A percentile compares a stretch with the other conserved stretches of the same genome.
Evolutionary conservation across 2,329 filamentous ascomycete species (phyloP).

Genomic region (Dendrostoma leiphaemia): DNA sequence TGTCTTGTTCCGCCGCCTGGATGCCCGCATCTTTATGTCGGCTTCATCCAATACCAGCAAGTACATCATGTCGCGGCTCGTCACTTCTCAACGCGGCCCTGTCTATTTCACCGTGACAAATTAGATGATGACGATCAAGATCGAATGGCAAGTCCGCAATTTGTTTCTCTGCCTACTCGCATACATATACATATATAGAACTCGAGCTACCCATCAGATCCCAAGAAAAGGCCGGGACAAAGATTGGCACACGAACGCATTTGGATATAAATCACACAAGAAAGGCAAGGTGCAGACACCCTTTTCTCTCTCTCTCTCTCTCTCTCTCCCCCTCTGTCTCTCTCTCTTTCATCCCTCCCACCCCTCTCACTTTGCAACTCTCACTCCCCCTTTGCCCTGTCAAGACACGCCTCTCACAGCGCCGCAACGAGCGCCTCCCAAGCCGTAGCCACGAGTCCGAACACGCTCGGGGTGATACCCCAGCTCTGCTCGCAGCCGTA

Average conservation of each 20-base stretch:
- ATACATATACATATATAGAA: not conserved
- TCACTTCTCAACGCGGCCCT: too few relatives aligned
- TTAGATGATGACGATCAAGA: not conserved
- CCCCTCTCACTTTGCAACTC: too few relatives aligned
- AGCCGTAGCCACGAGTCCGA: slow-evolving; percentile 27
- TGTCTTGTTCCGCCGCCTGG: too few relatives aligned
- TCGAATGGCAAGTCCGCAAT: not conserved
- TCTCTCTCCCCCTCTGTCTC: not conserved
- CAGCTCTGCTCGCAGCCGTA: slow-evolving; percentile 79
- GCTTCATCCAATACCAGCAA: not conserved
- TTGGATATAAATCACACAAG: not conserved
- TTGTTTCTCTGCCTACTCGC: not conserved
- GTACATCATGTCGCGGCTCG: not conserved
- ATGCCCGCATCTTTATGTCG: too few relatives aligned
- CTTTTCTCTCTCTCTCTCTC: not conserved
- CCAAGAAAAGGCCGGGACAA: not conserved
- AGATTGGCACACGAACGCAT: not conserved
- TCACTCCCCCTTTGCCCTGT: not conserved
- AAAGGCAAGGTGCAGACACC: not conserved
- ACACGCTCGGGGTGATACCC: slow-evolving; percentile 58
- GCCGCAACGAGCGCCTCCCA: slow-evolving; percentile 4
- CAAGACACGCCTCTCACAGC: not conserved
- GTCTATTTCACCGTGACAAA: not conserved
- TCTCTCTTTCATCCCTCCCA: not conserved
- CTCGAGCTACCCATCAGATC: not conserved